Conservation (phyloP, 257 asterid species). For the Craterostigma plantagineum region DNA sequence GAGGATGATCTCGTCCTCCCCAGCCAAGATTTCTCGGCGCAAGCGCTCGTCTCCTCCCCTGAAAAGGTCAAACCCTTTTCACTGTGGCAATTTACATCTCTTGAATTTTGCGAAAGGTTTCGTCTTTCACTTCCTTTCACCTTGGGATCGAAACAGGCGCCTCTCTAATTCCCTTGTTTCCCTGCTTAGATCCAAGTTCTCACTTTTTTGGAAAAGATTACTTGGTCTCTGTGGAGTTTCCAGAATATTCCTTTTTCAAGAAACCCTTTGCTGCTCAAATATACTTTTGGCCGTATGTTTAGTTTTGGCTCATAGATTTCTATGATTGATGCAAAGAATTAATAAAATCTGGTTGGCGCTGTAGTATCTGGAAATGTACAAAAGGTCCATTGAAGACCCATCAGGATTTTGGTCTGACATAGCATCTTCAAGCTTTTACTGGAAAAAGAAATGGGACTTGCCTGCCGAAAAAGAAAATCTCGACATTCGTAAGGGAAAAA, state of each 20-base stretch:
- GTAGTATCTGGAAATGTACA: constrained; percentile 73
- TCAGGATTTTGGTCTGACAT: constrained; percentile 85
- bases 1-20: constrained; percentile 68
- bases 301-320: no score
- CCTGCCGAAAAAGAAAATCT: constrained; percentile 54
- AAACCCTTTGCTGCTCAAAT: constrained; percentile 3
- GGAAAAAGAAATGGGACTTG: constrained; percentile 54
- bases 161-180: no score
- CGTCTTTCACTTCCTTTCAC: not conserved
- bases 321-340: no score
- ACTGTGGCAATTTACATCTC: no score
- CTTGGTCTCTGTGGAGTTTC: not conserved
- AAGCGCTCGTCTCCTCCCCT: constrained; percentile 61
- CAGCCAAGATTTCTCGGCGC: constrained; percentile 34
- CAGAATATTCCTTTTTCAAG: not conserved
- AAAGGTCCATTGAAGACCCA: constrained; percentile 63
- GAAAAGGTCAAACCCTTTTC: constrained; percentile 26
- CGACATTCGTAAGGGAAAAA: constrained; percentile 60
- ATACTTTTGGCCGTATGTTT: not conserved
- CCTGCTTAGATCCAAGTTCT: no score
- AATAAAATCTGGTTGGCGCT: not conserved
- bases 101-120: not conserved
- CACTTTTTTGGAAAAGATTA: not conserved
- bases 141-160: no score
- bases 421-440: constrained; percentile 57